Evolutionary conservation across 2,329 filamentous ascomycete genomes (phyloP), one percentile per base, ranked within the genome.

Genomic region (Pyrenophora graminea): DNA sequence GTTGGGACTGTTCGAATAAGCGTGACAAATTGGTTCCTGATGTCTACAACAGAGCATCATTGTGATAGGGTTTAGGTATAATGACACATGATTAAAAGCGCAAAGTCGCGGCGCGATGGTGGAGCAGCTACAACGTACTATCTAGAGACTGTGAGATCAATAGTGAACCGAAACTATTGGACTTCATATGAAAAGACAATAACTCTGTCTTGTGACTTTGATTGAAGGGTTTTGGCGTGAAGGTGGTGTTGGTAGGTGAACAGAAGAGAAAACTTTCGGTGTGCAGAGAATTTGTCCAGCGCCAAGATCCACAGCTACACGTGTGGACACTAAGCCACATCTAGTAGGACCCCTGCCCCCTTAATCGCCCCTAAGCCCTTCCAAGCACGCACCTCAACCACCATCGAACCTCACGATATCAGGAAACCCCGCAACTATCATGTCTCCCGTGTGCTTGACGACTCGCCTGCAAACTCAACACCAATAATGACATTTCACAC

Each of bases 1-100:
- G 67, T 64, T 58, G 63, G 38, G 53, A 57, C 59, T 66, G 19
- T 72, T 71, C 69, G 69, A 59, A 64, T 56, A 71, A 67, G 70
- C 70, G 70, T 71, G 70, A 72, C 69, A 72, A 72, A 68, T 71
- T 72, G 66, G 68, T 72, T 71, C 69, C 69, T 52, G 49, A 30
- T 18, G 6, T 52, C 30, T 30, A 39, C 15, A 36, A n/a, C n/a
- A 30, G 2, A 37, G 13, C 12, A 27, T 19, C 19, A 25, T 21
- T 36, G 40, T 9, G 10, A 19, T 40, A 31, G 27, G 27, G 17
- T 23, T 40, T 4, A 34, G 7, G 8, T 25, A 8, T 25, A 25
- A 25, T 6, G 23, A 25, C 23, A 25, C 10, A 12, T 27, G 9
- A 8, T 30, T 30, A 12, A 30, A 30, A 30, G 27, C 27, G 27